Evolutionary conservation across 2,329 filamentous ascomycete genomes (phyloP).

Genomic region (Zymoseptoria pseudotritici): DNA sequence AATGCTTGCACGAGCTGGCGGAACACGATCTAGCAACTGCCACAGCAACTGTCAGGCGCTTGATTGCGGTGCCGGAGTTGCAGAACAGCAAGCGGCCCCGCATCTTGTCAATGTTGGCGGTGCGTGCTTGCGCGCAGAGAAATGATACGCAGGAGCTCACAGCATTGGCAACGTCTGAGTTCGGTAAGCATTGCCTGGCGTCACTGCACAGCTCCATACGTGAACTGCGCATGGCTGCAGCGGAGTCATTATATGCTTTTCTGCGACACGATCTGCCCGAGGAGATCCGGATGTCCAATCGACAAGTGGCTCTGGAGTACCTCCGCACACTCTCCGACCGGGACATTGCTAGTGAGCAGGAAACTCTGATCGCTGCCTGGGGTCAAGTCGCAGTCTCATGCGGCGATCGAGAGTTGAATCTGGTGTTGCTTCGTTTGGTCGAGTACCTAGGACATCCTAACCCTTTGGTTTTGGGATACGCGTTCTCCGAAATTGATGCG

Average conservation of each 20-base stretch:
- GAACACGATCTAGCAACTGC: constrained; percentile 6
- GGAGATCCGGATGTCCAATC: constrained; percentile 53
- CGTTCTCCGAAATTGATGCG: constrained; percentile 72
- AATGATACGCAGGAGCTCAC: constrained; percentile 33
- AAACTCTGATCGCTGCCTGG: constrained; percentile 80
- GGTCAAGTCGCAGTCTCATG: constrained; percentile 71
- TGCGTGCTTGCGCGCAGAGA: constrained; percentile 65
- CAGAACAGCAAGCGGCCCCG: constrained; percentile 52
- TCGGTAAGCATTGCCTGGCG: constrained; percentile 75
- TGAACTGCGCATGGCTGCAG: constrained; percentile 76
- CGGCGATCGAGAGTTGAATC: constrained; percentile 74
- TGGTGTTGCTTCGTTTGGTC: constrained; percentile 74
- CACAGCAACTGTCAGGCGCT: constrained; percentile 10
- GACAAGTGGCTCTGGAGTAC: constrained; percentile 61
- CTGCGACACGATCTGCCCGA: constrained; percentile 44
- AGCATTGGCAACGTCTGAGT: constrained; percentile 39
- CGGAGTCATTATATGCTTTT: constrained; percentile 53
- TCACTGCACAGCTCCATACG: constrained; percentile 76
- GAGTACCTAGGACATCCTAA: constrained; percentile 83
- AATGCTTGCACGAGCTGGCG: constrained; percentile 17
- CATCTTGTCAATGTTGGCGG: constrained; percentile 62
- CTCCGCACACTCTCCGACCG: constrained; percentile 66
- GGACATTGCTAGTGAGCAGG: constrained; percentile 59
- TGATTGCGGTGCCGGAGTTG: constrained; percentile 35
- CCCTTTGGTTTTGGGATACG: constrained; percentile 67